Evolutionary conservation across 2,329 filamentous ascomycete species (phyloP).

Genomic region (Microcyclosporella mali): DNA sequence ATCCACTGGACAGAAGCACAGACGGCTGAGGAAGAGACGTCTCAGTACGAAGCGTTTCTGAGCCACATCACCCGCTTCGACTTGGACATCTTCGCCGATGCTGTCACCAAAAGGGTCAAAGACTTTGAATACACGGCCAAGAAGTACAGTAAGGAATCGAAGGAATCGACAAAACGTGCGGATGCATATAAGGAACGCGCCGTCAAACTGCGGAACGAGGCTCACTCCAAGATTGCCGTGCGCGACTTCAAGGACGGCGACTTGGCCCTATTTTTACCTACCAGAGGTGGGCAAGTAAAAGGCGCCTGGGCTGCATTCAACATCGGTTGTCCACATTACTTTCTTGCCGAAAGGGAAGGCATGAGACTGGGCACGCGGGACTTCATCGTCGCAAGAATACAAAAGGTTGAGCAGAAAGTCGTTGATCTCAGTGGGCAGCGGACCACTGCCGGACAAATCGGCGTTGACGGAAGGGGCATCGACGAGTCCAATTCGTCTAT

Average conservation of each 20-base stretch:
- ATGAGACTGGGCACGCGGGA: slow-evolving; percentile 80
- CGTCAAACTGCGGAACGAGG: slow-evolving; percentile 71
- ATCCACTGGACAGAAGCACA: slow-evolving; percentile 75
- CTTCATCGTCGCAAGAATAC: slow-evolving; percentile 94
- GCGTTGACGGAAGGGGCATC: slow-evolving; percentile 38
- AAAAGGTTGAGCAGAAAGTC: slow-evolving; percentile 82
- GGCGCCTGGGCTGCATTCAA: slow-evolving; percentile 98
- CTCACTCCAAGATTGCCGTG: slow-evolving; percentile 93
- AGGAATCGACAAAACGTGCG: slow-evolving; percentile 42
- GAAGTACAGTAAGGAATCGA: slow-evolving; percentile 86
- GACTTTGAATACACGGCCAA: slow-evolving; percentile 89
- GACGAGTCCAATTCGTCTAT: slow-evolving; percentile 46
- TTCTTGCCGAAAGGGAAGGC: slow-evolving; percentile 83
- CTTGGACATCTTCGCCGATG: slow-evolving; percentile 75
- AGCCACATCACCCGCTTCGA: slow-evolving; percentile 71
- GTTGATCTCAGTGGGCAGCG: slow-evolving; percentile 66
- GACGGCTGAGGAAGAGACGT: slow-evolving; percentile 59
- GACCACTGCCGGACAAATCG: slow-evolving; percentile 41
- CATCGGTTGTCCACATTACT: slow-evolving; percentile 93
- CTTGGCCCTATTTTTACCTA: slow-evolving; percentile 87
- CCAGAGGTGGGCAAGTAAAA: slow-evolving; percentile 77
- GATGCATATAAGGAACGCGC: slow-evolving; percentile 73
- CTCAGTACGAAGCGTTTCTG: slow-evolving; percentile 70
- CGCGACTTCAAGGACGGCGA: slow-evolving; percentile 95
- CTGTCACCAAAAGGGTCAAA: slow-evolving; percentile 80